Percentiles rank a stretch among this genome's conserved stretches.
Conservation (phyloP, 1,284 basidiomycete genomes). For the Boletus mariae region DNA sequence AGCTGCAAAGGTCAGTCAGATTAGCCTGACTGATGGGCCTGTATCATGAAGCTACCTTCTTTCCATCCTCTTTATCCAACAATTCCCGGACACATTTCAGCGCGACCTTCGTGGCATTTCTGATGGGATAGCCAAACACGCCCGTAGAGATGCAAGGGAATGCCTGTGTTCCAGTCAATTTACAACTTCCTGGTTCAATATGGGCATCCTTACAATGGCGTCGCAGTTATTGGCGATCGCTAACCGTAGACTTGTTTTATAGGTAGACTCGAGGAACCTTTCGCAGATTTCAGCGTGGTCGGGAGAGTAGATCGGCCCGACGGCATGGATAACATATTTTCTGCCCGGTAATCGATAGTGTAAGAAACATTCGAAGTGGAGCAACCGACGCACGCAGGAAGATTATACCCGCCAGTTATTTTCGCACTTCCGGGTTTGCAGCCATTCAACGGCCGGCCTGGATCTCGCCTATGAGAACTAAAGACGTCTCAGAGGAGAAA, state of each 20-base stretch:
- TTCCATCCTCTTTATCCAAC: constrained; percentile 51
- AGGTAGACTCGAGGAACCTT: constrained; percentile 67
- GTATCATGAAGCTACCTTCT: constrained; percentile 39
- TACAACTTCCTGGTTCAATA: neutral
- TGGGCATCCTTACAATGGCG: constrained; percentile 51
- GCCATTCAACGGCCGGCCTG: constrained; percentile 67
- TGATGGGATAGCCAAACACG: constrained; percentile 74
- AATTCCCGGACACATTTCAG: constrained; percentile 56
- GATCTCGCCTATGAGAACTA: constrained; percentile 3
- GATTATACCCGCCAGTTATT: constrained; percentile 71
- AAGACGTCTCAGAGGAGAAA: neutral
- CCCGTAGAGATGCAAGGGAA: constrained; percentile 82
- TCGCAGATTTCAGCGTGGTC: constrained; percentile 47
- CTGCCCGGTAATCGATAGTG: constrained; percentile 32
- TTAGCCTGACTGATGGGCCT: neutral
- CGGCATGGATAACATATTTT: constrained; percentile 83
- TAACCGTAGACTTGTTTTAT: constrained; percentile 60
- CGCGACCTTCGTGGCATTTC: constrained; percentile 68
- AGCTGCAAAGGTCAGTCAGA: constrained; percentile 49
- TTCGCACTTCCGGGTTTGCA: constrained; percentile 83
- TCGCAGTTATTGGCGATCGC: constrained; percentile 59
- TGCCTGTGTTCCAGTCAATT: constrained; percentile 43
- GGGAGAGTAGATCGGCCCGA: constrained; percentile 77
- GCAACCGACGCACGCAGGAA: constrained; percentile 57
- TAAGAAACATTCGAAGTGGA: neutral